Percentiles rank a stretch among this genome's conserved stretches.
Evolutionary conservation across 2,329 filamentous ascomycete genomes (phyloP).

Genomic region (Chaetomium sp.): DNA sequence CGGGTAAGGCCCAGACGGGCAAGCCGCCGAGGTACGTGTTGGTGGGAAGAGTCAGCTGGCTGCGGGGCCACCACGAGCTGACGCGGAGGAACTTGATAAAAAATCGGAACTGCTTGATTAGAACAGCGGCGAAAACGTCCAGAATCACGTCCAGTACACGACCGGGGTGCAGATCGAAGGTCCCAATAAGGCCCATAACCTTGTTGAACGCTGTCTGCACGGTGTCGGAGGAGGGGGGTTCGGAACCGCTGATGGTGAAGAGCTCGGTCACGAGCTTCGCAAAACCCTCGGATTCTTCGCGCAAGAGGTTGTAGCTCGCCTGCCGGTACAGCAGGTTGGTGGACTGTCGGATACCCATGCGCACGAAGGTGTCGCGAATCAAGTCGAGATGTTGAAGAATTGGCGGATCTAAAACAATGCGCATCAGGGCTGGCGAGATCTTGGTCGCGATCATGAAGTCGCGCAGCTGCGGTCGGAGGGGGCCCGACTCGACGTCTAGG

Average conservation of each 20-base stretch:
- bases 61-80: conserved; percentile 95
- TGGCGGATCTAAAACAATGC: conserved; percentile 73
- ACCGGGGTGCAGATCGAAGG: conserved; percentile 94
- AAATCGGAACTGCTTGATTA: conserved; percentile 89
- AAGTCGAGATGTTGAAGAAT: conserved; percentile 71
- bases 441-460: conserved; percentile 66
- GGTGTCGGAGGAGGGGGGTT: conserved; percentile 65
- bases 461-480: conserved; percentile 48
- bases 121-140: conserved; percentile 87
- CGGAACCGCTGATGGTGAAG: conserved; percentile 76
- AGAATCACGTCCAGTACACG: conserved; percentile 89
- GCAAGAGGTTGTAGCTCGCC: conserved; percentile 90
- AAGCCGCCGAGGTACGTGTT: conserved; percentile 55
- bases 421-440: conserved; percentile 66
- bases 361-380: conserved; percentile 76
- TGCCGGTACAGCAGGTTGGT: conserved; percentile 93
- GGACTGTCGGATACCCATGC: conserved; percentile 78
- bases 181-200: conserved; percentile 90
- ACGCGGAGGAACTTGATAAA: conserved; percentile 87
- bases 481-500: conserved; percentile 59
- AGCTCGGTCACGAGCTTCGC: conserved; percentile 94
- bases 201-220: conserved; percentile 83
- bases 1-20: conserved; percentile 80
- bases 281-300: conserved; percentile 95
- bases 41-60: conserved; percentile 38